Evolutionary conservation across 768 basidiomycete species (phyloP), one percentile per base, ranked within the genome.

Genomic region (Mycena latifolia): DNA sequence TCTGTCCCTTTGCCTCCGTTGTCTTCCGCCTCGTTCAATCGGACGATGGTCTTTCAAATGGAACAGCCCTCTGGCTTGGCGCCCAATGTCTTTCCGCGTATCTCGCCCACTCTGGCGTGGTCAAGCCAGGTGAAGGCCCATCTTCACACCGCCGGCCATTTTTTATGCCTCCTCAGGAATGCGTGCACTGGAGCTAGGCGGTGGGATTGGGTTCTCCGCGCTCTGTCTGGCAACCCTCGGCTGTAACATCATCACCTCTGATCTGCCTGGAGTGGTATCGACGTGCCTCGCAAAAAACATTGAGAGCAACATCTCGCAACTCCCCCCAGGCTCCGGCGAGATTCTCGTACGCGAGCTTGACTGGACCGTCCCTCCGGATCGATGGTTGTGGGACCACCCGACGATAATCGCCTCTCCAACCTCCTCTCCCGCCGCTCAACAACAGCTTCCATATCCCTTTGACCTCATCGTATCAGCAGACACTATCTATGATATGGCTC

Each of bases 61-160:
- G 94, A 20, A 94, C 93, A 3, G 87, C 92, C 2, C 87, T 95
- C 55, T 95, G 94, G 94, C 88, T 95, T 56, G 89, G 88, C 45
- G 92, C 89, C 0, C 94, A 96, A 76, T 85, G 91, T 73, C 84
- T 95, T 41, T 83, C 91, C 20, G 72, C 82, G 47, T 93, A 89
- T 73, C 81, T 94, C 33, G 78, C 82, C 22, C 76, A 82, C 51
- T 67, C 79, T 24, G 57, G 46, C 24, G 51, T 62, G 39, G 48
- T 60, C 41, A 70, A 63, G 35, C 56, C 37, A 51, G 43, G 43
- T 45, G n/a, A 45, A 45, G 22, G 17, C n/a, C 43, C n/a, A 7
- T 39, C 43, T 45, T 45, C 43, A n/a, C 18, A 45, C n/a, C 11
- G 2, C 18, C n/a, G 43, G 4, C 43, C 7, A n/a, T 22, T n/a